A percentile compares a stretch with the other conserved stretches of the same genome.
These are phyloP conservation scores for Lachnellula occidentalis DNA, from an alignment of 2,329 filamentous ascomycete species.

Conservation along the genomic window DNA sequence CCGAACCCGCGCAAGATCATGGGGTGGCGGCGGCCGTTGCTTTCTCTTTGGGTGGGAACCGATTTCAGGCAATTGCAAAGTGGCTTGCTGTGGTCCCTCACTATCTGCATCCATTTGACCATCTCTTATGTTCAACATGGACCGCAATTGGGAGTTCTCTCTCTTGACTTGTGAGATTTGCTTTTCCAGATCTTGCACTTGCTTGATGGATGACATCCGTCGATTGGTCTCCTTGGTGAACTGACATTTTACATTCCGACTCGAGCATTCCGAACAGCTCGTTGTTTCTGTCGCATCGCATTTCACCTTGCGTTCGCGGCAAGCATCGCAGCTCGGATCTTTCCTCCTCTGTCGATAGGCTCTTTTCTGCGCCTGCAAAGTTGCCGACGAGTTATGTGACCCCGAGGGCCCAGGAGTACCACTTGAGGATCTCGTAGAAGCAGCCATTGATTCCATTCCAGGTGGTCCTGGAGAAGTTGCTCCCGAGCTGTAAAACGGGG, in stretches of 20 bases:
- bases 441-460: slow-evolving; percentile 55
- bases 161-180: slow-evolving; percentile 76
- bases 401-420: slow-evolving; percentile 46
- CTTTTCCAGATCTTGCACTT: slow-evolving; percentile 94
- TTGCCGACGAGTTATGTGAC: slow-evolving; percentile 35
- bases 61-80: slow-evolving; percentile 57
- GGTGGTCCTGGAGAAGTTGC: slow-evolving; percentile 31
- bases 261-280: slow-evolving; percentile 96
- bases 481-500: slow-evolving; percentile 25
- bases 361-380: slow-evolving; percentile 73
- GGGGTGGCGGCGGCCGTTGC: slow-evolving; percentile 53
- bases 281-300: slow-evolving; percentile 96
- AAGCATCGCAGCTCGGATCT: slow-evolving; percentile 95
- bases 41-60: slow-evolving; percentile 60
- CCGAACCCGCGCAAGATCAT: slow-evolving; percentile 67
- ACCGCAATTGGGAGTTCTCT: slow-evolving; percentile 70
- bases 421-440: slow-evolving; percentile 52
- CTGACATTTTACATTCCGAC: slow-evolving; percentile 93
- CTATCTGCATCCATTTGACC: slow-evolving; percentile 39
- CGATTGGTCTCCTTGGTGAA: slow-evolving; percentile 99
- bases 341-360: slow-evolving; percentile 93
- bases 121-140: slow-evolving; percentile 47
- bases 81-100: slow-evolving; percentile 35
- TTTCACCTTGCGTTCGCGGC: slow-evolving; percentile 77
- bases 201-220: slow-evolving; percentile 98